These are phyloP conservation scores for Sinapis alba DNA, from an alignment of 441 rosid species.

Conservation along the genomic window DNA sequence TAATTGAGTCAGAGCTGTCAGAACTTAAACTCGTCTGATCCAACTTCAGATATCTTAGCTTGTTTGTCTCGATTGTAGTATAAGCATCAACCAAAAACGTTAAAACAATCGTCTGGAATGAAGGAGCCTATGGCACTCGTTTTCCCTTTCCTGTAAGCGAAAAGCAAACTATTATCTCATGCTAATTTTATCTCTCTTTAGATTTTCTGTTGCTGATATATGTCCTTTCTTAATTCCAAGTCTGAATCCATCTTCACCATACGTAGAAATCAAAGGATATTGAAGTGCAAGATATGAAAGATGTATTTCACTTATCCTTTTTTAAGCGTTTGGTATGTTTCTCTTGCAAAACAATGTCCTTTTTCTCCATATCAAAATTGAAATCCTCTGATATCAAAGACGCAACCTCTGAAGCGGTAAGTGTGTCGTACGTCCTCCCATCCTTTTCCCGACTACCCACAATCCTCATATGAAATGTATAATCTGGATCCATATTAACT, in stretches of 20 bases:
- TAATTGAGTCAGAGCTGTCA: neutral
- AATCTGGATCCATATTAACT: neutral
- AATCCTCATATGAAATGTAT: neutral
- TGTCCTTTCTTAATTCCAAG: neutral
- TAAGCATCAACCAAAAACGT: neutral
- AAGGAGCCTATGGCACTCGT: too few relatives aligned
- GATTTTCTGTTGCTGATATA: neutral
- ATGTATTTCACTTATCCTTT: neutral
- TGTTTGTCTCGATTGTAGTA: neutral
- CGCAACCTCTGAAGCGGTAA: neutral
- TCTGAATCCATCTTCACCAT: neutral
- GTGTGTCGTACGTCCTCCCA: neutral
- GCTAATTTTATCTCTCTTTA: neutral
- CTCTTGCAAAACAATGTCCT: neutral
- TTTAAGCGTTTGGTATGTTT: neutral
- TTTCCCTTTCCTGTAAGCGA: too few relatives aligned
- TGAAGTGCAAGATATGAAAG: neutral
- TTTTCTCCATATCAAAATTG: neutral
- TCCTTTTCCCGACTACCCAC: neutral
- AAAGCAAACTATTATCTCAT: neutral
- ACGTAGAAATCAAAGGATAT: neutral
- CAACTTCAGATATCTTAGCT: neutral
- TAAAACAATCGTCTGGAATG: too few relatives aligned
- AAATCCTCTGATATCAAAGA: neutral
- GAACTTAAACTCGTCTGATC: neutral